Conservation (phyloP, 208 protist species). For the Angomonas ambiguus region DNA sequence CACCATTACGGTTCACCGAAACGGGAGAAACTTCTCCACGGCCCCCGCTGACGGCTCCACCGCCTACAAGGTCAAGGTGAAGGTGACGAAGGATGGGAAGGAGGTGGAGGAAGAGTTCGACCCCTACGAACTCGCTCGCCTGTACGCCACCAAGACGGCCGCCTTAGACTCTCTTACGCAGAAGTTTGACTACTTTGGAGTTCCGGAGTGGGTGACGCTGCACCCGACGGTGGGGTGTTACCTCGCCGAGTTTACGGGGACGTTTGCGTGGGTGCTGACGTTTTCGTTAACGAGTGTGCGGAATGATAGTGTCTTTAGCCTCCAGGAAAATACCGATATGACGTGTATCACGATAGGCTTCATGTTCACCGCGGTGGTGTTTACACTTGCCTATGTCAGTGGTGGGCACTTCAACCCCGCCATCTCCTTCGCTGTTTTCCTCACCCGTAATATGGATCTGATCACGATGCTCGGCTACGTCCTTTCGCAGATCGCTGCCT, state of each 20-base stretch:
- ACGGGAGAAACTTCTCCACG: neutral
- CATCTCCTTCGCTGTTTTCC: constrained; percentile 68
- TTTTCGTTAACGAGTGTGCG: constrained; percentile 66
- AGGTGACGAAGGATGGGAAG: constrained; percentile 41
- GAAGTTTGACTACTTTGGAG: constrained; percentile 61
- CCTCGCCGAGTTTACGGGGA: constrained; percentile 72
- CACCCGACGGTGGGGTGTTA: constrained; percentile 80
- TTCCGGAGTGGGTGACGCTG: constrained; percentile 79
- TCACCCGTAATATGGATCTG: constrained; percentile 52
- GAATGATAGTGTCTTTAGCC: constrained; percentile 57
- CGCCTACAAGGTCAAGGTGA: constrained; percentile 20
- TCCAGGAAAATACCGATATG: constrained; percentile 60
- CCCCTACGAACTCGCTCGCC: constrained; percentile 44
- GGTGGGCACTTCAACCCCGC: constrained; percentile 83
- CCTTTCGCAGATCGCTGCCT: constrained; percentile 56
- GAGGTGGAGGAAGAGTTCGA: constrained; percentile 50
- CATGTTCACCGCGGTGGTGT: constrained; percentile 81
- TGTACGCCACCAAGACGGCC: constrained; percentile 67
- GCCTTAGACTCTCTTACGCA: constrained; percentile 49
- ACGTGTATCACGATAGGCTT: constrained; percentile 74
- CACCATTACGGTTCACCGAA: neutral
- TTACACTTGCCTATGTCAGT: constrained; percentile 80
- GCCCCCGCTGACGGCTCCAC: neutral
- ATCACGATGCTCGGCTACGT: constrained; percentile 52
- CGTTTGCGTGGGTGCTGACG: constrained; percentile 73